phyloP scores from a whole-genome alignment of 345 rosid genomes.

The Psidium guajava region DNA sequence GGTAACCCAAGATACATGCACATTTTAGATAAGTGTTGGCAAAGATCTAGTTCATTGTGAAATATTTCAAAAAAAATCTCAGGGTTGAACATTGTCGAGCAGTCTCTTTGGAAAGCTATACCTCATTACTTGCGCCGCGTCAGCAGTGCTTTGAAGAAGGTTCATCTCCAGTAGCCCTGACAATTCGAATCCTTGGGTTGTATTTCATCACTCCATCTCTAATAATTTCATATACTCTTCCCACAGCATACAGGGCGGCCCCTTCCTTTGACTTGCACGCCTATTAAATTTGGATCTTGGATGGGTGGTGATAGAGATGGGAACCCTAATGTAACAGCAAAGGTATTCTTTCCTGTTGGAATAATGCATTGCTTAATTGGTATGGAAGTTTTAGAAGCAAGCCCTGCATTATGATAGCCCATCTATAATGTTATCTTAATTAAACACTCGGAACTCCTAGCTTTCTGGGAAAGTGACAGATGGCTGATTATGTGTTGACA shows the following conservation, averaged over 20 bases:
- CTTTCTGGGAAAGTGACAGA: neutral
- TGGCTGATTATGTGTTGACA: neutral
- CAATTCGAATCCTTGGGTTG: neutral
- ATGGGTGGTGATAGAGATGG: constrained; percentile 99
- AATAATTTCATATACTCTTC: neutral
- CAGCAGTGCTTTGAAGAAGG: constrained; percentile 85
- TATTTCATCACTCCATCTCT: neutral
- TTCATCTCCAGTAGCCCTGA: constrained; percentile 6
- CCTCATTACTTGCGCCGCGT: constrained; percentile 92
- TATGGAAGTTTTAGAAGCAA: neutral
- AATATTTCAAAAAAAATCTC: neutral
- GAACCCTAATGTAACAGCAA: constrained; percentile 87
- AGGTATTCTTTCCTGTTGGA: constrained; percentile 30
- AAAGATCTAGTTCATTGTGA: neutral
- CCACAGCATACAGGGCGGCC: constrained; percentile 68
- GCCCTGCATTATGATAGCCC: neutral
- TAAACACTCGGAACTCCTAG: neutral
- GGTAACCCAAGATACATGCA: constrained; percentile 28
- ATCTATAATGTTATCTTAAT: neutral
- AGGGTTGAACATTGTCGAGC: constrained; percentile 98
- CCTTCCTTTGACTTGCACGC: constrained; percentile 84
- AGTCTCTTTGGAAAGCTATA: constrained; percentile 91
- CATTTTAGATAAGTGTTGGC: neutral
- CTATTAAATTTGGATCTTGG: constrained; percentile 92
- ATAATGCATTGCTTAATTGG: neutral